phyloP scores from a whole-genome alignment of 768 basidiomycete species.

The Agaricus sinodeliciosus region DNA sequence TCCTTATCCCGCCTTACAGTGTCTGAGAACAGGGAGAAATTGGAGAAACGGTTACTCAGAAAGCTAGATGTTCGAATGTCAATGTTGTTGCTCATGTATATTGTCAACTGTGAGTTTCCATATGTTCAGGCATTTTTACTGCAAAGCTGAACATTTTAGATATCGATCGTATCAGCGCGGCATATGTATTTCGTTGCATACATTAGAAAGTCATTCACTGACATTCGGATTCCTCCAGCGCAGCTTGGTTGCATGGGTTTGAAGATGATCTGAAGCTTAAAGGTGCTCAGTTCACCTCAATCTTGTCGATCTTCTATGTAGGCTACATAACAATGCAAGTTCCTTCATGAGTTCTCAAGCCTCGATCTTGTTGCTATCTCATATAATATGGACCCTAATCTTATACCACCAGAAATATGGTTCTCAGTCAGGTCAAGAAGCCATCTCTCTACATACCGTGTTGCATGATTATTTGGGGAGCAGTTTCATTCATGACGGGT shows the following conservation, averaged over 20 bases:
- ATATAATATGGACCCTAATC: neutral
- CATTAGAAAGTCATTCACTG: neutral
- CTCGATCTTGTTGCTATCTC: neutral
- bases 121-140: neutral
- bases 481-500: constrained; percentile 44
- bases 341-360: constrained; percentile 40
- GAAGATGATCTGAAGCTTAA: constrained; percentile 52
- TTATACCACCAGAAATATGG: constrained; percentile 48
- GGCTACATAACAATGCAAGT: constrained; percentile 71
- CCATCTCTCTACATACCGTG: constrained; percentile 58
- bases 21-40: constrained; percentile 15
- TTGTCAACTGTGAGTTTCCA: constrained; percentile 31
- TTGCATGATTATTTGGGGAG: constrained; percentile 66
- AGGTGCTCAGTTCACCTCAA: constrained; percentile 52
- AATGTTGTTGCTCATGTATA: constrained; percentile 40
- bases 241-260: constrained; percentile 60
- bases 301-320: constrained; percentile 57
- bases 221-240: constrained; percentile 26
- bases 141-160: constrained; percentile 20
- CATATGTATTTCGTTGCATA: constrained; percentile 28
- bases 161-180: constrained; percentile 67
- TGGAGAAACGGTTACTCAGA: constrained; percentile 32
- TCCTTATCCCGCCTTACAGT: constrained; percentile 15
- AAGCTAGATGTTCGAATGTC: constrained; percentile 50
- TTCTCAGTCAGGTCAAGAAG: constrained; percentile 52